Evolutionary conservation across 2,329 filamentous ascomycete genomes (phyloP).

Genomic region (Cordyceps tenuipes): DNA sequence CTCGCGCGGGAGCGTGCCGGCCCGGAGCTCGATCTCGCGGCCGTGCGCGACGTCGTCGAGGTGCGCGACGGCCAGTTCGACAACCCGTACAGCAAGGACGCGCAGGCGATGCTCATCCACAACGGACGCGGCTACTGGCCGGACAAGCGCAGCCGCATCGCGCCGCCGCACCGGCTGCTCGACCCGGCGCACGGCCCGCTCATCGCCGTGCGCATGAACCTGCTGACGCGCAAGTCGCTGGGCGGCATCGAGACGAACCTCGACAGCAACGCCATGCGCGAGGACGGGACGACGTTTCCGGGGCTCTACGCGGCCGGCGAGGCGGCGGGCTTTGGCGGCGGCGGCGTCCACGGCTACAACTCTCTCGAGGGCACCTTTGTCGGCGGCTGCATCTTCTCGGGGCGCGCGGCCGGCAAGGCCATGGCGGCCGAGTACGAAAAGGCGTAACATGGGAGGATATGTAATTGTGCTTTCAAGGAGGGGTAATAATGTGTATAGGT

Average conservation of each 20-base stretch:
- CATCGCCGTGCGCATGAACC: constrained; percentile 52
- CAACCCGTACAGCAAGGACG: constrained; percentile 51
- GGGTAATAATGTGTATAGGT: not conserved
- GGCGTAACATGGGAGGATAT: not conserved
- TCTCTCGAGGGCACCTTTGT: constrained; percentile 55
- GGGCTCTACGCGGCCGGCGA: constrained; percentile 54
- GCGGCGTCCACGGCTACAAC: constrained; percentile 54
- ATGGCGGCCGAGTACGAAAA: constrained; percentile 38
- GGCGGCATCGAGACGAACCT: constrained; percentile 53
- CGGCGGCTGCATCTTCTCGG: constrained; percentile 56
- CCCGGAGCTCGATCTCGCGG: constrained; percentile 36
- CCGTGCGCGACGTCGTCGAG: constrained; percentile 40
- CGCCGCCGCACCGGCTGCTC: constrained; percentile 43
- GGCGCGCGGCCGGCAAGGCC: constrained; percentile 45
- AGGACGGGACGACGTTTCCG: constrained; percentile 39
- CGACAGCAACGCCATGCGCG: constrained; percentile 44
- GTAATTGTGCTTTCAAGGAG: not conserved
- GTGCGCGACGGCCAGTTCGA: constrained; percentile 47
- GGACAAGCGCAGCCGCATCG: constrained; percentile 42
- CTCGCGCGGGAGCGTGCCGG: constrained; percentile 39
- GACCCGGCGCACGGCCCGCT: constrained; percentile 49
- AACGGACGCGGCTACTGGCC: constrained; percentile 49
- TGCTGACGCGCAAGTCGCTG: constrained; percentile 53
- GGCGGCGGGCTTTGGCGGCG: constrained; percentile 52
- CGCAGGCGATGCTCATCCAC: constrained; percentile 52